Percentiles rank a stretch among this genome's conserved stretches.
Conservation (phyloP, 1,284 basidiomycete species). For the Hymenochaete sp. region DNA sequence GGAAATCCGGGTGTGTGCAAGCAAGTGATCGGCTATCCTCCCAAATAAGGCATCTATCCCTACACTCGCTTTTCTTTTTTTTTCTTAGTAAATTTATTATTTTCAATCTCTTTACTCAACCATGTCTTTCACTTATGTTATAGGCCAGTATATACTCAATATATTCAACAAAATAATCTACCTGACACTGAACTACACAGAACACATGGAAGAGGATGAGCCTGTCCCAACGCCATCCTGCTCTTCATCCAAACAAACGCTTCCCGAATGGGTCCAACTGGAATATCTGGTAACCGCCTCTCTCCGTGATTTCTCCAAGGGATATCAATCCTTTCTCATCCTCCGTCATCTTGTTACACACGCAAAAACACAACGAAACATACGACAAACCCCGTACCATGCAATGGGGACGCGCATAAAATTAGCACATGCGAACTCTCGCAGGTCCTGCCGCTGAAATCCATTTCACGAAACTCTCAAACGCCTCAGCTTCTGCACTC, state of each 20-base stretch:
- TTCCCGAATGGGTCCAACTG: conserved; percentile 85
- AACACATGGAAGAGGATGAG: conserved; percentile 96
- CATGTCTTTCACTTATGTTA: conserved; percentile 29
- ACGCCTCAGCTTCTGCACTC: conserved; percentile 57
- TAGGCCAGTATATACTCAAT: conserved; percentile 27
- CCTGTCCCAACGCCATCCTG: too few species aligned
- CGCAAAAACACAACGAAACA: too few species aligned
- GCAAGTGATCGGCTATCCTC: conserved; percentile 5
- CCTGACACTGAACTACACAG: conserved; percentile 32
- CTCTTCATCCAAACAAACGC: too few species aligned
- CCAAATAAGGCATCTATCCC: not conserved
- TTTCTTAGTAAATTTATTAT: not conserved
- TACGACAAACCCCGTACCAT: too few species aligned
- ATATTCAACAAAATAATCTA: not conserved
- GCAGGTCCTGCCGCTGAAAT: conserved; percentile 60
- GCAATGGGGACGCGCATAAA: too few species aligned
- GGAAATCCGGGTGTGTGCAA: too few species aligned
- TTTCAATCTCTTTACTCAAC: conserved; percentile 1
- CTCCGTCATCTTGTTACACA: too few species aligned
- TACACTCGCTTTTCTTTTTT: not conserved
- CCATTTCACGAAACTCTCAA: conserved; percentile 80
- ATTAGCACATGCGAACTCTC: conserved; percentile 75
- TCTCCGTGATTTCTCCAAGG: conserved; percentile 19
- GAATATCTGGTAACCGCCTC: conserved; percentile 49
- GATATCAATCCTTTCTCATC: conserved; percentile 25